phyloP scores from a whole-genome alignment of 805 yeast genomes.

The Zygoascus biomembranicola region DNA sequence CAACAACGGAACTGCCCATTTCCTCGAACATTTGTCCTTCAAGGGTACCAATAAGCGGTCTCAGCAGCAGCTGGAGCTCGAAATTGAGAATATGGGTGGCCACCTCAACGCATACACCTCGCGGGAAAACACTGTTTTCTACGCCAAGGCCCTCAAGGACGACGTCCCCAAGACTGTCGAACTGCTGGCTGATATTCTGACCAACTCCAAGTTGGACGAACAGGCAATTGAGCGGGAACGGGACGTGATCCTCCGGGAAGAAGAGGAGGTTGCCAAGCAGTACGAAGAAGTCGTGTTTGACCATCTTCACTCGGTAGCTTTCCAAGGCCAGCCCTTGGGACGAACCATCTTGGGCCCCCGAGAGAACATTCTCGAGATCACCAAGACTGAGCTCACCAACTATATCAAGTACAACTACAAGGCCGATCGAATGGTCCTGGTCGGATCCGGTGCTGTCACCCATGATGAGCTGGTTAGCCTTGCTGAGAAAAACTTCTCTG shows the following conservation, averaged over 20 bases:
- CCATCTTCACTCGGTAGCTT: conserved; percentile 88
- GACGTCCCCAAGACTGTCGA: conserved; percentile 85
- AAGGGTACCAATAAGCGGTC: conserved; percentile 82
- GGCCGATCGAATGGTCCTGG: conserved; percentile 97
- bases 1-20: conserved; percentile 94
- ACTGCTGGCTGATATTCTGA: conserved; percentile 80
- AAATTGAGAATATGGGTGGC: conserved; percentile 92
- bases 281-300: conserved; percentile 97
- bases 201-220: conserved; percentile 73
- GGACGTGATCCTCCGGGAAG: conserved; percentile 91
- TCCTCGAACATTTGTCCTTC: conserved; percentile 91
- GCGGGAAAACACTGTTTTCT: conserved; percentile 94
- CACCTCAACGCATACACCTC: conserved; percentile 98
- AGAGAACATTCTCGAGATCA: conserved; percentile 73
- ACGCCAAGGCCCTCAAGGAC: conserved; percentile 73
- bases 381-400: conserved; percentile 63
- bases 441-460: conserved; percentile 86
- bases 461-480: conserved; percentile 73
- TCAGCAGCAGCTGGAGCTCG: conserved; percentile 78
- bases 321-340: conserved; percentile 85
- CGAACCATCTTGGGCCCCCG: conserved; percentile 95
- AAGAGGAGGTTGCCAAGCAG: conserved; percentile 97
- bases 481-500: conserved; percentile 65
- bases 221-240: conserved; percentile 90
- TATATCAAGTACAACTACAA: conserved; percentile 83